These are phyloP conservation scores for Trichoderma hamatum DNA, from an alignment of 2,329 filamentous ascomycete genomes.

Conservation along the genomic window DNA sequence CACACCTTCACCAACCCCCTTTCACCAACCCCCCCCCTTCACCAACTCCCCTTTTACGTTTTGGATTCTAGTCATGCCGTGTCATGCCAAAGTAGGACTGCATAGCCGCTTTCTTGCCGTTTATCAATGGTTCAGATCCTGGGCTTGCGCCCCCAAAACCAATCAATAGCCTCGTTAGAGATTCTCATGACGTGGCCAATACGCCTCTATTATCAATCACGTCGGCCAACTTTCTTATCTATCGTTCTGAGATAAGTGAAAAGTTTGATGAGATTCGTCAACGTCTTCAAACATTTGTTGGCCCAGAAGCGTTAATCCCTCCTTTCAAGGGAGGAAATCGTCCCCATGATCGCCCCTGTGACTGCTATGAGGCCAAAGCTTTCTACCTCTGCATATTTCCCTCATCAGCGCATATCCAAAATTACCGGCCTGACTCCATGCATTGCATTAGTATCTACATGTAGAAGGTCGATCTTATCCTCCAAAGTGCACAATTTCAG, in stretches of 20 bases:
- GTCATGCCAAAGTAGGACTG: background rate
- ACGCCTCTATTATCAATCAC: background rate
- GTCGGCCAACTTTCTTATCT: background rate
- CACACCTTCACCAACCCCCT: background rate
- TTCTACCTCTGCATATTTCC: slow-evolving; percentile 15
- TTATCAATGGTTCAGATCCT: background rate
- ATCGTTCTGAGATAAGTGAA: background rate
- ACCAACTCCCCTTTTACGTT: background rate
- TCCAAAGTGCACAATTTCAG: no score
- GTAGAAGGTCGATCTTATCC: background rate
- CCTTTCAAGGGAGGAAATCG: background rate
- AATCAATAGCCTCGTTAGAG: background rate
- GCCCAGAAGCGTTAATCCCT: background rate
- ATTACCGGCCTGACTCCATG: background rate
- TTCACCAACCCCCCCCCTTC: background rate
- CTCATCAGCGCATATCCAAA: background rate
- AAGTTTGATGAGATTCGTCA: background rate
- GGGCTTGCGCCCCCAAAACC: background rate
- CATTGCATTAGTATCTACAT: background rate
- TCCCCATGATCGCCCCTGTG: slow-evolving; percentile 1
- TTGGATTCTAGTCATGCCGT: background rate
- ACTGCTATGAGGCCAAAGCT: slow-evolving; percentile 21
- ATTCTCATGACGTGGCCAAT: background rate
- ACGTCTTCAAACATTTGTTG: background rate
- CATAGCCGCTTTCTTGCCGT: background rate